Evolutionary conservation across 2,329 filamentous ascomycete species (phyloP).

Genomic region (Colletotrichum lindemuthianum): DNA sequence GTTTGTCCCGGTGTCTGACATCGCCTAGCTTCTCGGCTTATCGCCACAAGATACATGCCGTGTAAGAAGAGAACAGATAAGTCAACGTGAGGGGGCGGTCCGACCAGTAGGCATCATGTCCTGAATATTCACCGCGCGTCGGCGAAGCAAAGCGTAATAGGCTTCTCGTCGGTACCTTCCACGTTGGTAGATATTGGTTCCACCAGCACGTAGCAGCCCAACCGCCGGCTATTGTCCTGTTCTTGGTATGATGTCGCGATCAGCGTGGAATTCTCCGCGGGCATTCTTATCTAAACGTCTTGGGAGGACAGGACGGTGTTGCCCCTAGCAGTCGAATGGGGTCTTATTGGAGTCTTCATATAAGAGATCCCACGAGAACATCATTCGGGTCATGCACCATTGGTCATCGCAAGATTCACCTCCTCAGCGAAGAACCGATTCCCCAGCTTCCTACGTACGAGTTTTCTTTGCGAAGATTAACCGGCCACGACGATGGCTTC

Average conservation of each 20-base stretch:
- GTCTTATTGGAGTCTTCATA: slow-evolving; percentile 6
- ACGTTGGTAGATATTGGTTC: neutral
- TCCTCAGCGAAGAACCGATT: too few species aligned
- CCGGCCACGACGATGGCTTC: slow-evolving; percentile 10
- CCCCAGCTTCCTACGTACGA: too few species aligned
- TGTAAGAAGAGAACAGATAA: too few species aligned
- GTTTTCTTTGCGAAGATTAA: neutral
- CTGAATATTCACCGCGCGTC: neutral
- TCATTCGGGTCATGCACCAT: too few species aligned
- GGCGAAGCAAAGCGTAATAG: neutral
- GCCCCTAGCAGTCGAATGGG: slow-evolving; percentile 8
- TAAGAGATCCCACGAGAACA: neutral
- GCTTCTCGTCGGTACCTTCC: neutral
- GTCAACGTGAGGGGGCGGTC: too few species aligned
- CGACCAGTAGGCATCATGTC: neutral
- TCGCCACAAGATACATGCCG: neutral
- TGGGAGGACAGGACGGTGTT: slow-evolving; percentile 8
- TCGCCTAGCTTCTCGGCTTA: neutral
- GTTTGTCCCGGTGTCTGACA: slow-evolving; percentile 4
- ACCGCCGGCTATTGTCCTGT: slow-evolving; percentile 10
- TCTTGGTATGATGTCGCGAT: neutral
- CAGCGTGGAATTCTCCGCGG: slow-evolving; percentile 17
- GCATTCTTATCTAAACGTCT: slow-evolving; percentile 26
- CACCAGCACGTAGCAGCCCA: neutral
- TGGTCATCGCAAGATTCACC: too few species aligned